These are phyloP conservation scores for Acanthamoeba culbertsoni DNA, from an alignment of 208 protist genomes.

Conservation along the genomic window DNA sequence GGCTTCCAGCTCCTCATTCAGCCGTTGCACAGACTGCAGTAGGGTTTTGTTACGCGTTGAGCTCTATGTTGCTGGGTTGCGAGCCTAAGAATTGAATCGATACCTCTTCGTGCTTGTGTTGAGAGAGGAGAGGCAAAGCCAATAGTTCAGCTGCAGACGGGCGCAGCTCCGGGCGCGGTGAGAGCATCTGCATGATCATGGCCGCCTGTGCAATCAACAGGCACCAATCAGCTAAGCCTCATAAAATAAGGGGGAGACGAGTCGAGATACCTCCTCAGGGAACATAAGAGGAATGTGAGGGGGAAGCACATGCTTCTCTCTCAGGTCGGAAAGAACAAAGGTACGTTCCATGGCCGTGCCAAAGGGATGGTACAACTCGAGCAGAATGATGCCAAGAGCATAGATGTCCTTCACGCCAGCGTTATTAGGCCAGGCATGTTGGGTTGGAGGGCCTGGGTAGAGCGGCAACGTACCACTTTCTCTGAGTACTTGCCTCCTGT, in stretches of 20 bases:
- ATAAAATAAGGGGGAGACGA: background rate
- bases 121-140: background rate
- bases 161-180: background rate
- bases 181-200: background rate
- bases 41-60: too few species aligned
- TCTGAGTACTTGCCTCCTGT: slow-evolving; percentile 2
- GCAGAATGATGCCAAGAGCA: slow-evolving; percentile 73
- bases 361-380: slow-evolving; percentile 70
- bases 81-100: background rate
- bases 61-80: too few species aligned
- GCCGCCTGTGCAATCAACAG: background rate
- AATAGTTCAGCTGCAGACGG: background rate
- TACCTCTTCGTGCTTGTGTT: background rate
- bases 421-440: background rate
- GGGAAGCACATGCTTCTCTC: slow-evolving; percentile 37
- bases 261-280: background rate
- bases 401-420: slow-evolving; percentile 72
- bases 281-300: background rate
- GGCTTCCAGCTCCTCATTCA: background rate
- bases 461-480: background rate
- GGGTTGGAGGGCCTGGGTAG: background rate
- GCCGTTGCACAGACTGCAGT: background rate
- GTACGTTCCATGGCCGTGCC: slow-evolving; percentile 66
- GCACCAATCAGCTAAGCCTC: background rate
- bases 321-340: slow-evolving; percentile 48